phyloP scores from a whole-genome alignment of 768 basidiomycete species.

The Tricholoma flavovirens region DNA sequence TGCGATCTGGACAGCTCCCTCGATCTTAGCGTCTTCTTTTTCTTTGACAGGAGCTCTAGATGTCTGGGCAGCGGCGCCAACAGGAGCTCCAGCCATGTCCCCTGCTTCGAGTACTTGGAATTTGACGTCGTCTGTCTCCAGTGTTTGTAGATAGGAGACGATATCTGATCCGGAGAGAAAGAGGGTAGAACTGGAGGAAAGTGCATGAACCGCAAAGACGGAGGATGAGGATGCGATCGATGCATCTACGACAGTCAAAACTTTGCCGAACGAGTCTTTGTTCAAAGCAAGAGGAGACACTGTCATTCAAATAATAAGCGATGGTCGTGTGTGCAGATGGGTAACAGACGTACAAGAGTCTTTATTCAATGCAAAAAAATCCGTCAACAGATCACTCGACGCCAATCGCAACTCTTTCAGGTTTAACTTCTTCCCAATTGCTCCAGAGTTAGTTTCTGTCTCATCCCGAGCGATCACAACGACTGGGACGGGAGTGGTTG shows the following conservation, averaged over 20 bases:
- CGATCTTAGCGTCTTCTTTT: constrained; percentile 75
- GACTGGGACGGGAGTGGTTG: constrained; percentile 76
- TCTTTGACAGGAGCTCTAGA: constrained; percentile 41
- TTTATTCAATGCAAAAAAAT: constrained; percentile 82
- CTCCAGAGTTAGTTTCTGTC: constrained; percentile 75
- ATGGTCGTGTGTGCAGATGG: constrained; percentile 4
- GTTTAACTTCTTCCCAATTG: constrained; percentile 73
- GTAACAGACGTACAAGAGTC: constrained; percentile 62
- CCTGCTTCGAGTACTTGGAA: constrained; percentile 72
- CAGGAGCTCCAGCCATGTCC: constrained; percentile 38
- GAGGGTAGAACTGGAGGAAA: constrained; percentile 63
- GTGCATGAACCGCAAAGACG: constrained; percentile 70
- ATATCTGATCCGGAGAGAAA: constrained; percentile 80
- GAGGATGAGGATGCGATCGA: constrained; percentile 67
- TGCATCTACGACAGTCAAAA: constrained; percentile 71
- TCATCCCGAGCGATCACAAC: constrained; percentile 81
- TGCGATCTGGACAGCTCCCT: constrained; percentile 87
- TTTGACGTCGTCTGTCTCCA: constrained; percentile 63
- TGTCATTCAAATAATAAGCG: constrained; percentile 24
- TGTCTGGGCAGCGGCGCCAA: constrained; percentile 33
- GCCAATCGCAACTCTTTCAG: constrained; percentile 87
- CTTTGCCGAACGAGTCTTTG: constrained; percentile 57
- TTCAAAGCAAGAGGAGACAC: constrained; percentile 81
- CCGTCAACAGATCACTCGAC: constrained; percentile 76
- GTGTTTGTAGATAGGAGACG: constrained; percentile 58